Conservation (phyloP, 176 grass and related monocot species). For the Hsuehochloa calcarea region DNA sequence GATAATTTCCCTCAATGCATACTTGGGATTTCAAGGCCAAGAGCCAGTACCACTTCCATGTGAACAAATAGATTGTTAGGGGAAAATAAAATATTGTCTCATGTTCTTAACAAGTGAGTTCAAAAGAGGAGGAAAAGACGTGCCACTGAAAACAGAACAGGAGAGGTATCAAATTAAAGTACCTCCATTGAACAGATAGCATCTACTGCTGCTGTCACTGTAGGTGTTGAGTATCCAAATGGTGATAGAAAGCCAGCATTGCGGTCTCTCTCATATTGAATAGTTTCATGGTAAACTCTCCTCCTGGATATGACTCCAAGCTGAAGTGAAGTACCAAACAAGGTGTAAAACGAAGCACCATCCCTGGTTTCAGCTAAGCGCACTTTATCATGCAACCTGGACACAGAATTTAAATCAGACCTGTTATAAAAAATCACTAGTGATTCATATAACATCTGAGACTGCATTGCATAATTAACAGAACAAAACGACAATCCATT, state of each 20-base stretch:
- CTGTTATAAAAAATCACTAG: not conserved
- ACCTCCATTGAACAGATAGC: conserved; percentile 90
- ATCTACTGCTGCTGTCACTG: conserved; percentile 69
- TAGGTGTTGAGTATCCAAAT: conserved; percentile 96
- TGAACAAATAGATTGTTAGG: conserved; percentile 46
- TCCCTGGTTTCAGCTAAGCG: conserved; percentile 65
- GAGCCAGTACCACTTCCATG: conserved; percentile 81
- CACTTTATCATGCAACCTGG: conserved; percentile 88
- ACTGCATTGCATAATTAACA: not conserved
- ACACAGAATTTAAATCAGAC: conserved; percentile 29
- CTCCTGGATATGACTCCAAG: conserved; percentile 90
- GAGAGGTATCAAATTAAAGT: conserved; percentile 22
- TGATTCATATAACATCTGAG: conserved; percentile 14
- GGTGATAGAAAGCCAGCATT: conserved; percentile 97
- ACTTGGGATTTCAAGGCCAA: conserved; percentile 75
- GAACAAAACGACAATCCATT: not conserved
- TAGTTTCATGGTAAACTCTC: conserved; percentile 80
- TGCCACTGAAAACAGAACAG: not conserved
- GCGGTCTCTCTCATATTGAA: conserved; percentile 88
- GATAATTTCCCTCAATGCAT: conserved; percentile 52
- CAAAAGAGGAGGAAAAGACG: not conserved
- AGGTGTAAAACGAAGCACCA: conserved; percentile 68
- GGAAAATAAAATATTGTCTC: conserved; percentile 14
- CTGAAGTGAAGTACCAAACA: conserved; percentile 72
- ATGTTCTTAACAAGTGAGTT: not conserved